Conservation (phyloP, 2,329 filamentous ascomycete genomes). For the Fusarium marasasianum region DNA sequence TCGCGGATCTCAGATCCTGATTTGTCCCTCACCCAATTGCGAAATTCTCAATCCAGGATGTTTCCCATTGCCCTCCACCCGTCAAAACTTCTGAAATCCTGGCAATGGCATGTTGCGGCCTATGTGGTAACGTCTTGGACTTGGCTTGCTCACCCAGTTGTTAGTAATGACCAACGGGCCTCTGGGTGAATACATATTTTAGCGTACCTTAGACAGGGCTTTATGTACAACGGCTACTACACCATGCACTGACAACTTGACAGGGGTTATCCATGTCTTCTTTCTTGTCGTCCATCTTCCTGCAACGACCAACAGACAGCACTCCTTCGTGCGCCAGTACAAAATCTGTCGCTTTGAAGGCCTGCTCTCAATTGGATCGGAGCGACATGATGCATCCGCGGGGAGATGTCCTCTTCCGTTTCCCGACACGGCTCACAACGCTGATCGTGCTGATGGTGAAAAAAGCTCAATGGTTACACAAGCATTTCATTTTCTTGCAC, state of each 20-base stretch:
- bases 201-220: background rate
- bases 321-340: too few species aligned
- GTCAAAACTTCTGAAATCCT: too few species aligned
- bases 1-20: background rate
- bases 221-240: background rate
- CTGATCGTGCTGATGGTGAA: background rate
- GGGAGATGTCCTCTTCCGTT: background rate
- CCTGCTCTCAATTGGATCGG: background rate
- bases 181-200: background rate
- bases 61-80: too few species aligned
- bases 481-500: background rate
- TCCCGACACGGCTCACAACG: background rate
- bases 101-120: too few species aligned
- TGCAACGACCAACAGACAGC: background rate
- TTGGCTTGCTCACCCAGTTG: too few species aligned
- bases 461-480: rapidly evolving
- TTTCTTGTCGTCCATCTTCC: background rate
- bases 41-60: too few species aligned
- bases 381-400: background rate
- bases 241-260: background rate
- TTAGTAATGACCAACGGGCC: background rate
- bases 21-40: too few species aligned
- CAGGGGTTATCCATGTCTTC: background rate
- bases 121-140: too few species aligned
- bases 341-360: background rate